A percentile compares a stretch with the other conserved stretches of the same genome.
These are phyloP conservation scores for Stropharia rugosoannulata DNA, from an alignment of 768 basidiomycete genomes.

Conservation along the genomic window DNA sequence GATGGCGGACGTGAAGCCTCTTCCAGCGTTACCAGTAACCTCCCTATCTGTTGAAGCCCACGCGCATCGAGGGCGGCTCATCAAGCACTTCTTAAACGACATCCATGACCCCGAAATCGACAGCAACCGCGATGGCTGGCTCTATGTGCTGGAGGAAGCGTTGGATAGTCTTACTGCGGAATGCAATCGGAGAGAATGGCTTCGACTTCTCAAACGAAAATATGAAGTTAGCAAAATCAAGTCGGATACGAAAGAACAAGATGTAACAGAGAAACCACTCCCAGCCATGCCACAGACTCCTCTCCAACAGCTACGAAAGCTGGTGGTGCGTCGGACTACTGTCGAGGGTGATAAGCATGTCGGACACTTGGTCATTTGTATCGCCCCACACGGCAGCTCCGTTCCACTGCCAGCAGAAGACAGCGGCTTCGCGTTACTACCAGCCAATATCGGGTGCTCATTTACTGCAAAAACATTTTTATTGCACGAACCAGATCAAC, in stretches of 20 bases:
- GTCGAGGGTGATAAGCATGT: conserved; percentile 23
- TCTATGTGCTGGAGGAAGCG: conserved; percentile 41
- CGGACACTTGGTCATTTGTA: conserved; percentile 53
- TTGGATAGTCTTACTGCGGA: conserved; percentile 44
- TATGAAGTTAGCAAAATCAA: conserved; percentile 18
- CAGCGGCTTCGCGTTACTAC: conserved; percentile 38
- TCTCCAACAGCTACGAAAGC: conserved; percentile 22
- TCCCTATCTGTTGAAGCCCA: conserved; percentile 36
- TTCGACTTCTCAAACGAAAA: conserved; percentile 40
- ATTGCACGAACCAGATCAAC: conserved; percentile 30
- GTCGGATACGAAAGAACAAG: not conserved
- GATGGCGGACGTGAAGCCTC: conserved; percentile 34
- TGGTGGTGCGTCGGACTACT: conserved; percentile 23
- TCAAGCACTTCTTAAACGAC: conserved; percentile 40
- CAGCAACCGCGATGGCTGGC: conserved; percentile 40
- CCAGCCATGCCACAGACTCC: conserved; percentile 14
- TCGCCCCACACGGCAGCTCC: conserved; percentile 37
- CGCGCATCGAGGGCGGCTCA: conserved; percentile 38
- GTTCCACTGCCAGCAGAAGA: conserved; percentile 32
- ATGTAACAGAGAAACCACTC: conserved; percentile 4
- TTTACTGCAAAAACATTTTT: conserved; percentile 42
- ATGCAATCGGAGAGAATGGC: conserved; percentile 44
- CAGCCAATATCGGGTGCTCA: conserved; percentile 38
- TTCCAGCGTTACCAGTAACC: conserved; percentile 26
- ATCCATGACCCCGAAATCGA: conserved; percentile 29